Conservation (phyloP, 208 protist genomes). For the Herpetomonas tarakana region DNA sequence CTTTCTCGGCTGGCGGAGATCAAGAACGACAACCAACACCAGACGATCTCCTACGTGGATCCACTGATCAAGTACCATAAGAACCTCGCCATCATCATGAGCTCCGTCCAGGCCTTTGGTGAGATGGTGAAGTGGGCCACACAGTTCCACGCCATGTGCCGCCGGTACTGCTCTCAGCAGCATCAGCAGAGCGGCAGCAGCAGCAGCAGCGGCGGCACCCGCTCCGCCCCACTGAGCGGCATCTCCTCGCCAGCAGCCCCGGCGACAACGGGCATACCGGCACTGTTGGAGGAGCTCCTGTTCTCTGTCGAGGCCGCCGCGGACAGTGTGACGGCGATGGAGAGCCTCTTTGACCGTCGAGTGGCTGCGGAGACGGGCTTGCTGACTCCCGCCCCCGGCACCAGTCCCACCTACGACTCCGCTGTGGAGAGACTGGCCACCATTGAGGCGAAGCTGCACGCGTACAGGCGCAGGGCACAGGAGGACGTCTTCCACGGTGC, state of each 20-base stretch:
- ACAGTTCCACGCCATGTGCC: slow-evolving; percentile 24
- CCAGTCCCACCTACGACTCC: slow-evolving; percentile 54
- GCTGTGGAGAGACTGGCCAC: slow-evolving; percentile 27
- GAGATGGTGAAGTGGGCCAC: slow-evolving; percentile 61
- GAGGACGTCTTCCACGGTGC: slow-evolving; percentile 56
- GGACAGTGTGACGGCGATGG: slow-evolving; percentile 41
- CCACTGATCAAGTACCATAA: slow-evolving; percentile 83
- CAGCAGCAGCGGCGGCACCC: not conserved
- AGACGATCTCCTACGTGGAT: slow-evolving; percentile 79
- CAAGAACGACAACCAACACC: slow-evolving; percentile 30
- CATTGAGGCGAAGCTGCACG: slow-evolving; percentile 60
- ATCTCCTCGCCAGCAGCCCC: not conserved
- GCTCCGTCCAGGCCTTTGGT: slow-evolving; percentile 53
- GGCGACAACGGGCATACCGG: slow-evolving; percentile 20
- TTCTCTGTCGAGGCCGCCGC: slow-evolving; percentile 27
- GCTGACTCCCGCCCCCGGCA: slow-evolving; percentile 65
- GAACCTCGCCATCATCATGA: slow-evolving; percentile 69
- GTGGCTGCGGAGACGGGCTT: slow-evolving; percentile 39
- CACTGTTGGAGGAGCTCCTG: slow-evolving; percentile 60
- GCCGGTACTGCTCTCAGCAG: not conserved
- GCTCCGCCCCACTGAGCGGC: not conserved
- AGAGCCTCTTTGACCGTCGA: slow-evolving; percentile 59
- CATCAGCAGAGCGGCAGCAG: not conserved
- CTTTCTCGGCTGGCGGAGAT: slow-evolving; percentile 78
- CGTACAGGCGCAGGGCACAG: slow-evolving; percentile 25